Percentiles rank a stretch among this genome's conserved stretches.
Conservation (phyloP, 352 stramenopile genomes). For the Blastocystis sp. region DNA sequence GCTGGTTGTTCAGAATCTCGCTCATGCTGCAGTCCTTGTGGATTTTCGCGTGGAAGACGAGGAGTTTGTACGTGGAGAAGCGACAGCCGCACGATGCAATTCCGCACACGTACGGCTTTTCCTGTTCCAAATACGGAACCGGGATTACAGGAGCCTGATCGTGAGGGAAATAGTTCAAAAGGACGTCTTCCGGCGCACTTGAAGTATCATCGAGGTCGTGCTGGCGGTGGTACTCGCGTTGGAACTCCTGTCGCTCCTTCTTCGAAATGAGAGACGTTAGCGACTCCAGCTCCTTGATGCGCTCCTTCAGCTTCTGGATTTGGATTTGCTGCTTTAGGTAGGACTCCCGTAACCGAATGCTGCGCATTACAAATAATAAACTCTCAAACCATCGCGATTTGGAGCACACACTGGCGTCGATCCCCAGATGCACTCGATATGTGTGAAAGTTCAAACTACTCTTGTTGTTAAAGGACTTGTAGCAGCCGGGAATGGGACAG, state of each 20-base stretch:
- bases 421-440: constrained; percentile 59
- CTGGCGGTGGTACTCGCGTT: constrained; percentile 35
- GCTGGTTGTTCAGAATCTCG: constrained; percentile 43
- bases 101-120: constrained; percentile 59
- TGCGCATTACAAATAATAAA: background rate
- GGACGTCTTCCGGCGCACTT: background rate
- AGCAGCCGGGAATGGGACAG: constrained; percentile 66
- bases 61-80: constrained; percentile 65
- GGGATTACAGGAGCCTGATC: constrained; percentile 29
- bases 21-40: constrained; percentile 10
- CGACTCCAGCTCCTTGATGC: constrained; percentile 55
- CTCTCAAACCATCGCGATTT: constrained; percentile 41
- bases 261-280: constrained; percentile 46
- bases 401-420: constrained; percentile 50
- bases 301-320: constrained; percentile 54
- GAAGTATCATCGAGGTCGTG: constrained; percentile 2
- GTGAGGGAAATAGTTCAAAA: background rate
- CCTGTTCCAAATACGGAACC: constrained; percentile 49
- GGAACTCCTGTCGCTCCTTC: constrained; percentile 56
- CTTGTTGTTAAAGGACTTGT: constrained; percentile 52
- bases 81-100: constrained; percentile 25
- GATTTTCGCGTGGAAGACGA: constrained; percentile 32
- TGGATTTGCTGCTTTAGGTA: constrained; percentile 55
- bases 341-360: constrained; percentile 57
- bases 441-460: constrained; percentile 62